phyloP scores from a whole-genome alignment of 768 basidiomycete species.

The Nidularia sp. region DNA sequence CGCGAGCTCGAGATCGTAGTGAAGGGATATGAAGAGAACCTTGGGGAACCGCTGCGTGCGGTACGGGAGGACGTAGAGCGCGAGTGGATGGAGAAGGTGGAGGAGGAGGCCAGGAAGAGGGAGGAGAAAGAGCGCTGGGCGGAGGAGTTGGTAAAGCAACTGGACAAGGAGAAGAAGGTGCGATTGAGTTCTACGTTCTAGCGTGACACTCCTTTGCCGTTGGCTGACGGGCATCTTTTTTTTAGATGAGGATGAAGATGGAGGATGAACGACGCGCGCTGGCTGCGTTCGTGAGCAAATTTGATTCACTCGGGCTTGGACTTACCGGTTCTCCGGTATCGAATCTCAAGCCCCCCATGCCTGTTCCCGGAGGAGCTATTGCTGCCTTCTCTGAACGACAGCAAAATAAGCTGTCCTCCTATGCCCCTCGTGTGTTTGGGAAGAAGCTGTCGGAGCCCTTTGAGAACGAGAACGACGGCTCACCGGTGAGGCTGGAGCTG shows the following conservation, averaged over 20 bases:
- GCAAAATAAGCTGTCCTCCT: slow-evolving; percentile 13
- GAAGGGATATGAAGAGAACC: slow-evolving; percentile 68
- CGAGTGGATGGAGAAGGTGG: slow-evolving; percentile 63
- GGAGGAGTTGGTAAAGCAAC: slow-evolving; percentile 64
- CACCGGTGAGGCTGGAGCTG: slow-evolving; percentile 44
- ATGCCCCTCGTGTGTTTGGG: slow-evolving; percentile 8
- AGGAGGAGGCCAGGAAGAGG: slow-evolving; percentile 50
- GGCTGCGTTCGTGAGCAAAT: slow-evolving; percentile 76
- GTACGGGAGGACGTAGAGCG: slow-evolving; percentile 72
- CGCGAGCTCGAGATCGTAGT: slow-evolving; percentile 73
- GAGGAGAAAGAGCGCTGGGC: slow-evolving; percentile 76
- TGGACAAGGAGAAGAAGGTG: slow-evolving; percentile 78
- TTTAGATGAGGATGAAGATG: slow-evolving; percentile 52
- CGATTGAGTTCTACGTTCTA: slow-evolving; percentile 4
- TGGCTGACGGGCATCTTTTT: no score
- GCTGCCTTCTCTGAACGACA: slow-evolving; percentile 46
- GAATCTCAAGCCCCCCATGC: slow-evolving; percentile 45
- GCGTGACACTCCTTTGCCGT: no score
- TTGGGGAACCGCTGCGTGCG: slow-evolving; percentile 61
- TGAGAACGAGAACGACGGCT: slow-evolving; percentile 31
- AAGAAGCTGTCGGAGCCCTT: slow-evolving; percentile 7
- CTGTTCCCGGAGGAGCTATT: slow-evolving; percentile 46
- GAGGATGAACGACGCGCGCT: slow-evolving; percentile 79
- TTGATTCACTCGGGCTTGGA: slow-evolving; percentile 67
- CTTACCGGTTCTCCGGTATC: slow-evolving; percentile 25